Conservation (phyloP, 257 asterid genomes). For the Penstemon newberryi region DNA sequence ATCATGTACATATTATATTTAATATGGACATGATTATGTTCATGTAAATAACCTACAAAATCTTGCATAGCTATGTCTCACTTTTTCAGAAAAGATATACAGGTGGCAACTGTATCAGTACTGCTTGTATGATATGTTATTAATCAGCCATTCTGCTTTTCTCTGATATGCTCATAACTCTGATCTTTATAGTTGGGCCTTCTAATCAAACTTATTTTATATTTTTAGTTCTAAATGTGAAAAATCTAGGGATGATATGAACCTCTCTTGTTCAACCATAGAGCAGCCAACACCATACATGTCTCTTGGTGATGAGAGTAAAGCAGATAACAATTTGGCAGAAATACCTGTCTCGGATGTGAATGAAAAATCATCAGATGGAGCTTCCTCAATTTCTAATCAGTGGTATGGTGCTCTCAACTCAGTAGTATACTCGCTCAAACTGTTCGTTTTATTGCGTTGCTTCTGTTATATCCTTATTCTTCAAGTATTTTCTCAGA, state of each 20-base stretch:
- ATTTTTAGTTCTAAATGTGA: constrained; percentile 35
- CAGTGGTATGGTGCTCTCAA: constrained; percentile 34
- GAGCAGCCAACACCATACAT: constrained; percentile 25
- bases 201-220: constrained; percentile 19
- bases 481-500: not conserved
- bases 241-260: constrained; percentile 48
- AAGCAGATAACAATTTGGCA: constrained; percentile 14
- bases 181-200: constrained; percentile 2
- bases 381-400: constrained; percentile 28
- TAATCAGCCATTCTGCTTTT: not conserved
- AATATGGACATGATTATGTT: constrained; percentile 1
- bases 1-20: not conserved
- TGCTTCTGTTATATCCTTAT: not conserved
- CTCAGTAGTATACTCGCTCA: constrained; percentile 5
- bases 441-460: not conserved
- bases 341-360: constrained; percentile 36
- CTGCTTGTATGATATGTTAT: not conserved
- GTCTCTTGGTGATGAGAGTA: not conserved
- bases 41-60: not conserved
- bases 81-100: not conserved
- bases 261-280: constrained; percentile 35
- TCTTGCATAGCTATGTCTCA: constrained; percentile 3
- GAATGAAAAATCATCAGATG: constrained; percentile 41
- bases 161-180: not conserved
- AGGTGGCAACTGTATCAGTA: not conserved